A percentile compares a stretch with the other conserved stretches of the same genome.
phyloP scores from a whole-genome alignment of 2,329 filamentous ascomycete genomes.

The Alternaria tenuissima region DNA sequence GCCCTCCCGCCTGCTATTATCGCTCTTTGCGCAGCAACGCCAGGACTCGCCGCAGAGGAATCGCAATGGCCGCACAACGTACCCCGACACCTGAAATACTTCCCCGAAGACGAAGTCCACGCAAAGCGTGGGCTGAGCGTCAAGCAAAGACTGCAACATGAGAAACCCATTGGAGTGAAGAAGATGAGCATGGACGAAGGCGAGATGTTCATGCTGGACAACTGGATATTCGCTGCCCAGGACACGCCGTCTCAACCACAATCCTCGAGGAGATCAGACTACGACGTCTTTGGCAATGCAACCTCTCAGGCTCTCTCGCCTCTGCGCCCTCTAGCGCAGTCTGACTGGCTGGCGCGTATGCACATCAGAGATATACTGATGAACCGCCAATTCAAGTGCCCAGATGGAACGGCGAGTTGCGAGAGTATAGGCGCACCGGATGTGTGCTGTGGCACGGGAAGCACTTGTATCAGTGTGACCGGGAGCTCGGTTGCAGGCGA shows the following conservation, averaged over 20 bases:
- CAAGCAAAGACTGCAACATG: slow-evolving; percentile 49
- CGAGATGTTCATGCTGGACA: slow-evolving; percentile 77
- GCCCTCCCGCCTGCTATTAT: slow-evolving; percentile 44
- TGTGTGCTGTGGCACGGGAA: slow-evolving; percentile 74
- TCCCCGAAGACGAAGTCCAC: slow-evolving; percentile 56
- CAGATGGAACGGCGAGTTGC: slow-evolving; percentile 71
- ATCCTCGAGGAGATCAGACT: slow-evolving; percentile 15
- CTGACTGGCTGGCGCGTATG: slow-evolving; percentile 50
- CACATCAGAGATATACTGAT: slow-evolving; percentile 50
- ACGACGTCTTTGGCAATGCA: slow-evolving; percentile 25
- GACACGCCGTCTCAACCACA: slow-evolving; percentile 15
- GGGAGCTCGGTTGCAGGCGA: slow-evolving; percentile 67
- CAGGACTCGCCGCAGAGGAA: slow-evolving; percentile 31
- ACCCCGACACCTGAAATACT: slow-evolving; percentile 57
- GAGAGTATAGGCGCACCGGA: slow-evolving; percentile 69
- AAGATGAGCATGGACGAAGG: slow-evolving; percentile 76
- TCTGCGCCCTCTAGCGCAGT: slow-evolving; percentile 36
- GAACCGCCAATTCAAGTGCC: slow-evolving; percentile 71
- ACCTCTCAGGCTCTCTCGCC: slow-evolving; percentile 36
- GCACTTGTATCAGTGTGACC: slow-evolving; percentile 65
- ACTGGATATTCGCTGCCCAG: slow-evolving; percentile 60
- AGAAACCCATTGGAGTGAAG: slow-evolving; percentile 68
- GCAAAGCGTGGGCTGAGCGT: slow-evolving; percentile 54
- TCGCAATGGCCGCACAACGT: slow-evolving; percentile 58
- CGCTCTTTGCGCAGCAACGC: slow-evolving; percentile 35